Conservation (phyloP, 495 filamentous ascomycete genomes). For the Hypoxylon fragiforme region DNA sequence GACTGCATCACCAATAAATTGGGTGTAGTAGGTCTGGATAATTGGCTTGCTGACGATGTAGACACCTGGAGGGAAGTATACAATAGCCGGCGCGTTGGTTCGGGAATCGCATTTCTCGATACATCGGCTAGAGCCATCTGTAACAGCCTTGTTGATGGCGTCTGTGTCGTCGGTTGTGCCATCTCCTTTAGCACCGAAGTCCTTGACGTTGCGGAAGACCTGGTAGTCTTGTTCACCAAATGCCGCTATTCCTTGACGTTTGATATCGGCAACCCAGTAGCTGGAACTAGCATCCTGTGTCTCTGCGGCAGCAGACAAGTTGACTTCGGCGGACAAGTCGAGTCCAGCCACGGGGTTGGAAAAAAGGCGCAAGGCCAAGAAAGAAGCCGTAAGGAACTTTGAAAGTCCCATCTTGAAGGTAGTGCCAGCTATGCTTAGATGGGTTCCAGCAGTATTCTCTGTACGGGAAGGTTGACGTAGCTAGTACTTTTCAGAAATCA, state of each 20-base stretch:
- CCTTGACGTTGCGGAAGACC: slow-evolving; percentile 85
- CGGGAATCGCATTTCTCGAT: slow-evolving; percentile 76
- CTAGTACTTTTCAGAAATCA: slow-evolving; percentile 19
- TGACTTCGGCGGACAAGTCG: no score
- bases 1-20: slow-evolving; percentile 73
- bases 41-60: slow-evolving; percentile 72
- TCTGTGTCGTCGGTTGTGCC: slow-evolving; percentile 81
- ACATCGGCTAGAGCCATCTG: slow-evolving; percentile 70
- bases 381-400: slow-evolving; percentile 40
- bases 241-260: slow-evolving; percentile 68
- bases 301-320: slow-evolving; percentile 27
- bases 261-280: slow-evolving; percentile 78
- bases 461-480: slow-evolving; percentile 10
- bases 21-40: slow-evolving; percentile 76
- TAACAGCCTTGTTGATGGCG: slow-evolving; percentile 87
- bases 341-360: slow-evolving; percentile 39
- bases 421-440: slow-evolving; percentile 45
- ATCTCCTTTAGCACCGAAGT: slow-evolving; percentile 78
- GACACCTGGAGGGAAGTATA: slow-evolving; percentile 82
- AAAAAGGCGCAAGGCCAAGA: slow-evolving; percentile 43
- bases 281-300: slow-evolving; percentile 36
- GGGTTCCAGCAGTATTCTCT: slow-evolving; percentile 9
- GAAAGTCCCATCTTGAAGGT: slow-evolving; percentile 48
- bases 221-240: slow-evolving; percentile 64
- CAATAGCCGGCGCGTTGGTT: slow-evolving; percentile 73